Conservation (phyloP, 148 eudicot genomes). For the Selenicereus undatus region DNA sequence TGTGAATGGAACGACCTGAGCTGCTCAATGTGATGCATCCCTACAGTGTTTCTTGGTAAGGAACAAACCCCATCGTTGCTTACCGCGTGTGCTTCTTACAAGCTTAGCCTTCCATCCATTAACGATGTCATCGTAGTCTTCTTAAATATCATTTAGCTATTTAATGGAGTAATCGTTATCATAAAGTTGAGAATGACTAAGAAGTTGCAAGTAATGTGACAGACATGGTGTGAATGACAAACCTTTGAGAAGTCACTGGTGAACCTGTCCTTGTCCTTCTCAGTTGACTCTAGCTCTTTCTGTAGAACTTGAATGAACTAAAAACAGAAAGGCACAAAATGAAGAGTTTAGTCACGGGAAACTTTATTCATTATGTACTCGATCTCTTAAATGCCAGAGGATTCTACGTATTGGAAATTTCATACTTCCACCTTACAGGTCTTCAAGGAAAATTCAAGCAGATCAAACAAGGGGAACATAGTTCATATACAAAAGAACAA, state of each 20-base stretch:
- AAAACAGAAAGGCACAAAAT: constrained; percentile 3
- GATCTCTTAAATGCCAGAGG: too few species aligned
- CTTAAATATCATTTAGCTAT: constrained; percentile 15
- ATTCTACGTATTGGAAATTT: neutral
- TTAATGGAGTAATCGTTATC: neutral
- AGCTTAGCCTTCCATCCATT: constrained; percentile 90
- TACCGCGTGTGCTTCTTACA: constrained; percentile 59
- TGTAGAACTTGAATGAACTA: constrained; percentile 75
- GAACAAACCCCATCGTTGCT: constrained; percentile 95
- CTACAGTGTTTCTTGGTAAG: constrained; percentile 54
- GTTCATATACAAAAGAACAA: neutral
- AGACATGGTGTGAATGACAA: constrained; percentile 14
- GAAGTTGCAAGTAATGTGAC: neutral
- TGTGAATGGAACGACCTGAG: neutral
- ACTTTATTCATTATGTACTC: neutral
- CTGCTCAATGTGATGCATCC: neutral
- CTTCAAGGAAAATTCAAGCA: too few species aligned
- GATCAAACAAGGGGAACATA: neutral
- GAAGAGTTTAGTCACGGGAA: neutral
- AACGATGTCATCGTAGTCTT: constrained; percentile 69
- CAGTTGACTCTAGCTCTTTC: constrained; percentile 62
- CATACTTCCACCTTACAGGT: neutral
- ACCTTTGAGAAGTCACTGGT: constrained; percentile 86
- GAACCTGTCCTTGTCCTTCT: constrained; percentile 77
- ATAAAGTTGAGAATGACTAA: neutral